These are phyloP conservation scores for Mycotypha africana DNA, from an alignment of 371 early-diverging fungal species.

Conservation along the genomic window DNA sequence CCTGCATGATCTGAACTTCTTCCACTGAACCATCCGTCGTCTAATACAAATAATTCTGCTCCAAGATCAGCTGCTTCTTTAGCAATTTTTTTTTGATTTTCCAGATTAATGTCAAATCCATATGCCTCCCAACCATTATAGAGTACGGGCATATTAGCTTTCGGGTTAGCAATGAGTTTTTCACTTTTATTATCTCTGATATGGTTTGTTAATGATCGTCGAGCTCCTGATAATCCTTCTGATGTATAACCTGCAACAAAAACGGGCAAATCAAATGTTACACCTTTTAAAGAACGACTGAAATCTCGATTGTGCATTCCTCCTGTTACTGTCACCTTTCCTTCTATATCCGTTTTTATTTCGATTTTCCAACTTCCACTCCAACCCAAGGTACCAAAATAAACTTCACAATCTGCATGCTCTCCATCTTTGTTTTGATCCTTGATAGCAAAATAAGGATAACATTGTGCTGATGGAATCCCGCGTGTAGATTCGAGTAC, in stretches of 20 bases:
- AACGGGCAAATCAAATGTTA: conserved; percentile 3
- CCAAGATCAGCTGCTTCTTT: conserved; percentile 28
- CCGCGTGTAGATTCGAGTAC: conserved; percentile 24
- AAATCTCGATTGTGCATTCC: conserved; percentile 36
- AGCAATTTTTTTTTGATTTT: conserved; percentile 23
- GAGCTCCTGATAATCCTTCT: conserved; percentile 30
- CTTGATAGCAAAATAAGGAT: conserved; percentile 37
- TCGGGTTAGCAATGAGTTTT: not conserved
- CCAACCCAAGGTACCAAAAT: conserved; percentile 43
- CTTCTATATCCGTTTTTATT: conserved; percentile 16
- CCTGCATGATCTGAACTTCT: conserved; percentile 34
- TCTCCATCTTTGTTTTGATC: conserved; percentile 14
- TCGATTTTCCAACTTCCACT: conserved; percentile 36
- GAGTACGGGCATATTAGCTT: conserved; percentile 16
- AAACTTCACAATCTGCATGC: conserved; percentile 15
- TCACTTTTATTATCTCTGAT: conserved; percentile 2
- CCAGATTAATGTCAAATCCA: conserved; percentile 22
- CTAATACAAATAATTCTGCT: conserved; percentile 41
- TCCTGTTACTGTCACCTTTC: conserved; percentile 20
- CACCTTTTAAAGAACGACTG: conserved; percentile 4
- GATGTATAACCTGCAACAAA: conserved; percentile 30
- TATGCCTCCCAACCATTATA: conserved; percentile 46
- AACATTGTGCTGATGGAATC: conserved; percentile 29
- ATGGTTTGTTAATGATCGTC: conserved; percentile 21
- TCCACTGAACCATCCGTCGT: conserved; percentile 51